Evolutionary conservation across 495 filamentous ascomycete species (phyloP).

Genomic region (Penicillium mononematosum): DNA sequence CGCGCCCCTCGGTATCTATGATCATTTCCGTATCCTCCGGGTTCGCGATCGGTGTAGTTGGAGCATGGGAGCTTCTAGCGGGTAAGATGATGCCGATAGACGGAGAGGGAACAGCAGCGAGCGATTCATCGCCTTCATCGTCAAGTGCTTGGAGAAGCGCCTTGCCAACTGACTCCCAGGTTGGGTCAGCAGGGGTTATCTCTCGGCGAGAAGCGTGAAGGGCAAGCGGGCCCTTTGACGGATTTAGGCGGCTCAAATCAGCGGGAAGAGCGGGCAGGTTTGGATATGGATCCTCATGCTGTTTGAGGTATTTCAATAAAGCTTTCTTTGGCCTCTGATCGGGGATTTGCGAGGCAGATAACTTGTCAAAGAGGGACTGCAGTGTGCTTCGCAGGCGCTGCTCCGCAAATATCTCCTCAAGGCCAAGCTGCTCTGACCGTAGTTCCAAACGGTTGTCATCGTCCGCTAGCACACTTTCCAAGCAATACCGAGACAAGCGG

Average conservation of each 20-base stretch:
- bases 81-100: slow-evolving; percentile 43
- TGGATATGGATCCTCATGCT: slow-evolving; percentile 71
- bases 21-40: slow-evolving; percentile 19
- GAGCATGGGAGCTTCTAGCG: slow-evolving; percentile 17
- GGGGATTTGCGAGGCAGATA: slow-evolving; percentile 63
- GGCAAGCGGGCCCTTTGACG: slow-evolving; percentile 30
- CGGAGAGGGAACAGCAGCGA: slow-evolving; percentile 36
- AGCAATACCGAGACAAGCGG: slow-evolving; percentile 77
- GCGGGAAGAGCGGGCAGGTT: slow-evolving; percentile 62
- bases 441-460: slow-evolving; percentile 71
- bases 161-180: slow-evolving; percentile 56
- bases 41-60: slow-evolving; percentile 17
- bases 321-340: slow-evolving; percentile 64
- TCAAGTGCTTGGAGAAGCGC: slow-evolving; percentile 53
- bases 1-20: slow-evolving; percentile 14
- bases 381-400: slow-evolving; percentile 72
- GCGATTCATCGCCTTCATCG: slow-evolving; percentile 42
- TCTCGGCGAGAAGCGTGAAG: slow-evolving; percentile 31
- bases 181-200: slow-evolving; percentile 36
- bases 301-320: slow-evolving; percentile 61
- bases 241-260: slow-evolving; percentile 33
- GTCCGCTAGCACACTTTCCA: slow-evolving; percentile 86
- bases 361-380: slow-evolving; percentile 64
- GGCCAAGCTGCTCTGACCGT: slow-evolving; percentile 70
- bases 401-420: slow-evolving; percentile 82